Evolutionary conservation across 805 yeast genomes (phyloP).

Genomic region (Candida methanosorbosa): DNA sequence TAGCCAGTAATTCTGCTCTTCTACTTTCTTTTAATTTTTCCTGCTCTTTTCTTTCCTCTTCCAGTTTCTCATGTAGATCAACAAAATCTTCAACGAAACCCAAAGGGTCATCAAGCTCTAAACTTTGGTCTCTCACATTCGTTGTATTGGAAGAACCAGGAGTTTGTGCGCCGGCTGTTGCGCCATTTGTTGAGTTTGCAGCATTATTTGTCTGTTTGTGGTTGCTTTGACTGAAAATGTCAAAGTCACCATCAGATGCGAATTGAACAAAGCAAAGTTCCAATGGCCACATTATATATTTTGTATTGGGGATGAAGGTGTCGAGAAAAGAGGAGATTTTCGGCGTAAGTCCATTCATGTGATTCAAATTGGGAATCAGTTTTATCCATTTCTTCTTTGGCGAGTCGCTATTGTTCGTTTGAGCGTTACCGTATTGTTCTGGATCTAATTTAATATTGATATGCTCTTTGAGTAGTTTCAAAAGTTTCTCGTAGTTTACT

Average conservation of each 20-base stretch:
- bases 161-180: no score
- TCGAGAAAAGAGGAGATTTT: conserved; percentile 46
- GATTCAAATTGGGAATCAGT: conserved; percentile 58
- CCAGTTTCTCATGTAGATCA: conserved; percentile 10
- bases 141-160: no score
- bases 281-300: conserved; percentile 66
- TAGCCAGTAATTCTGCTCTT: no score
- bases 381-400: conserved; percentile 45
- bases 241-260: conserved; percentile 18
- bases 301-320: conserved; percentile 25
- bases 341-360: conserved; percentile 62
- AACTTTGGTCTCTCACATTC: no score
- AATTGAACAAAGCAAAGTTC: conserved; percentile 55
- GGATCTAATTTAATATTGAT: conserved; percentile 14
- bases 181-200: no score
- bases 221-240: no score
- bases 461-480: conserved; percentile 29
- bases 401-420: not conserved
- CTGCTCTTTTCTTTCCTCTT: conserved; percentile 5
- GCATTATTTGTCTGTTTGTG: no score
- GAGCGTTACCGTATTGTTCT: conserved; percentile 15
- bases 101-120: conserved; percentile 19
- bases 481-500: conserved; percentile 26
- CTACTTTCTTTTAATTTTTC: no score
- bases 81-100: conserved; percentile 20